Evolutionary conservation across 2,329 filamentous ascomycete species (phyloP).

Genomic region (Penicillium frequentans): DNA sequence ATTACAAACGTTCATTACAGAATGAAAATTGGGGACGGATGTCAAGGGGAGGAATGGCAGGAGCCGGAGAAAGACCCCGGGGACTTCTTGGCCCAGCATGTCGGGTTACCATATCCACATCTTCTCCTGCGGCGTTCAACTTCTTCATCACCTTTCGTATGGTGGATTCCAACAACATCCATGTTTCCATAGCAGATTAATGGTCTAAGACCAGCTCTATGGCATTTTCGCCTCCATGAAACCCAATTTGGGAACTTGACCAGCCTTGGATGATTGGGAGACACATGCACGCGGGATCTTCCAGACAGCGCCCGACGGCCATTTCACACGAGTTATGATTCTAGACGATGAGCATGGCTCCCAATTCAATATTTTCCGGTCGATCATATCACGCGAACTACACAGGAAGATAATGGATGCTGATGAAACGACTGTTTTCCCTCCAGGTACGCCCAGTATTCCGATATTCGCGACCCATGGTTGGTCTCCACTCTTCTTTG

Average conservation of each 20-base stretch:
- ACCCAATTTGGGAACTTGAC: neutral
- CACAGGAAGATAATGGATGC: neutral
- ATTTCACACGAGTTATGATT: neutral
- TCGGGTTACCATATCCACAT: neutral
- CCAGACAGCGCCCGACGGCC: neutral
- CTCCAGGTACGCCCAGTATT: neutral
- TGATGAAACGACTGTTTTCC: neutral
- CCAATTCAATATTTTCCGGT: neutral
- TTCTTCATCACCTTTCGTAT: neutral
- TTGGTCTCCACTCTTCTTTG: neutral
- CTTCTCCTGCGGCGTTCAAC: neutral
- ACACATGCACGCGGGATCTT: neutral
- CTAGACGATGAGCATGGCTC: neutral
- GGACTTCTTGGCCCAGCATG: neutral
- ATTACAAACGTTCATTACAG: neutral
- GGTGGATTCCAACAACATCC: neutral
- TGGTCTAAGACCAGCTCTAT: neutral
- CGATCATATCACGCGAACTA: neutral
- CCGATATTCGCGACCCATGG: neutral
- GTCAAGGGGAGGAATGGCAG: neutral
- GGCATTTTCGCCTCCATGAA: neutral
- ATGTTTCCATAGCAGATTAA: neutral
- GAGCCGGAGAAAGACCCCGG: neutral
- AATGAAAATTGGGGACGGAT: neutral
- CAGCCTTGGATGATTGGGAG: neutral